Percentiles rank a stretch among this genome's conserved stretches.
These are phyloP conservation scores for Hypoxylon sp. DNA, from an alignment of 2,329 filamentous ascomycete genomes.

Conservation along the genomic window DNA sequence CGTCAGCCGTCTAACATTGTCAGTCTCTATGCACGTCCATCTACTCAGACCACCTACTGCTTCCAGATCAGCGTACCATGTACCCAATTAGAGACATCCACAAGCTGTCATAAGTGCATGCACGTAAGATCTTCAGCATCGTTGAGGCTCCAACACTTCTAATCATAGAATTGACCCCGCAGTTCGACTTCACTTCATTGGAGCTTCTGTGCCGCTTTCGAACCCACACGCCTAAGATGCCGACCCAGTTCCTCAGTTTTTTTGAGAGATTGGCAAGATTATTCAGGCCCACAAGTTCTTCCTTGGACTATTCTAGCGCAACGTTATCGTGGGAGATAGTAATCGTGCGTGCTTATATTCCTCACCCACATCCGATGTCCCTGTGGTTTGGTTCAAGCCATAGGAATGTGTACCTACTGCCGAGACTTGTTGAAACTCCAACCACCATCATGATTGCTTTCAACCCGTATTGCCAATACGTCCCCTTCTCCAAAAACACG, in stretches of 20 bases:
- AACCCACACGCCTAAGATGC: neutral
- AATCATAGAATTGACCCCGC: neutral
- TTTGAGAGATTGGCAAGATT: neutral
- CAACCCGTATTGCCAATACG: neutral
- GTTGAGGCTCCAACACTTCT: constrained; percentile 1
- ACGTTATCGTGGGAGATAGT: neutral
- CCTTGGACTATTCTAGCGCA: neutral
- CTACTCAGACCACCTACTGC: neutral
- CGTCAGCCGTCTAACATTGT: neutral
- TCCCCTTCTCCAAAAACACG: neutral
- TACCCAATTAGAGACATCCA: neutral
- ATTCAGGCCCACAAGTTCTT: neutral
- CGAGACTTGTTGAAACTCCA: neutral
- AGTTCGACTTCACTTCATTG: neutral
- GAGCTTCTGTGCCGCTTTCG: neutral
- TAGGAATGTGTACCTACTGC: neutral
- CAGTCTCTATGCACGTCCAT: neutral
- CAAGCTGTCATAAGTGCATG: neutral
- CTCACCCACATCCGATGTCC: neutral
- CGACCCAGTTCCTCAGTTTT: neutral
- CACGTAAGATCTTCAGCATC: constrained; percentile 1
- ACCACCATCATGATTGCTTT: neutral
- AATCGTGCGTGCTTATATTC: neutral
- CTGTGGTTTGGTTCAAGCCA: neutral
- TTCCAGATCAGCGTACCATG: neutral